Evolutionary conservation across 169 alveolate species (phyloP).

Genomic region (Plasmodium fragile): DNA sequence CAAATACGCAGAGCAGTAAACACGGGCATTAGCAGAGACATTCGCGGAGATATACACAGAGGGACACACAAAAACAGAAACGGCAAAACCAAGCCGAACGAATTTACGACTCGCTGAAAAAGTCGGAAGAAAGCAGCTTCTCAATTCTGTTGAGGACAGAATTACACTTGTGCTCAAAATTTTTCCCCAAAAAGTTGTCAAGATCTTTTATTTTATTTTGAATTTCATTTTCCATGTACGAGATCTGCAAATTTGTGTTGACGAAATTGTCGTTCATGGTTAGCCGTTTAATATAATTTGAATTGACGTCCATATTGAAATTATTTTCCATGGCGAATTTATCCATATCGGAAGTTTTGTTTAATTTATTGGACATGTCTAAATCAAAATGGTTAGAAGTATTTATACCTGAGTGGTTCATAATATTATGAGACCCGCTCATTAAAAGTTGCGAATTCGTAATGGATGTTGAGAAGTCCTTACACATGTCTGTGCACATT

Average conservation of each 20-base stretch:
- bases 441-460: not conserved
- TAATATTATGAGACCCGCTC: slow-evolving; percentile 9
- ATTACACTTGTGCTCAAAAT: slow-evolving; percentile 56
- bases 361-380: slow-evolving; percentile 20
- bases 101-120: slow-evolving; percentile 19
- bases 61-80: not conserved
- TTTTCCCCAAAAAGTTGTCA: slow-evolving; percentile 23
- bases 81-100: not conserved
- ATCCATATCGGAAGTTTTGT: slow-evolving; percentile 1
- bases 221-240: slow-evolving; percentile 72
- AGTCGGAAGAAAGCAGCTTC: slow-evolving; percentile 43
- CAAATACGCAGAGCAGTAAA: not conserved
- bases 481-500: not conserved
- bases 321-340: not conserved
- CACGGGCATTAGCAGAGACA: not conserved
- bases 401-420: slow-evolving; percentile 4
- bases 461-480: slow-evolving; percentile 21
- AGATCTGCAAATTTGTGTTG: slow-evolving; percentile 66
- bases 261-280: slow-evolving; percentile 51
- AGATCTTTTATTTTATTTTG: slow-evolving; percentile 62
- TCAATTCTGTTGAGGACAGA: slow-evolving; percentile 57
- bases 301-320: not conserved
- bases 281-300: slow-evolving; percentile 46
- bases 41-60: not conserved
- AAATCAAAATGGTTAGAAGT: slow-evolving; percentile 24